Evolutionary conservation across 345 rosid species (phyloP).

Genomic region (Cardamine occulta): DNA sequence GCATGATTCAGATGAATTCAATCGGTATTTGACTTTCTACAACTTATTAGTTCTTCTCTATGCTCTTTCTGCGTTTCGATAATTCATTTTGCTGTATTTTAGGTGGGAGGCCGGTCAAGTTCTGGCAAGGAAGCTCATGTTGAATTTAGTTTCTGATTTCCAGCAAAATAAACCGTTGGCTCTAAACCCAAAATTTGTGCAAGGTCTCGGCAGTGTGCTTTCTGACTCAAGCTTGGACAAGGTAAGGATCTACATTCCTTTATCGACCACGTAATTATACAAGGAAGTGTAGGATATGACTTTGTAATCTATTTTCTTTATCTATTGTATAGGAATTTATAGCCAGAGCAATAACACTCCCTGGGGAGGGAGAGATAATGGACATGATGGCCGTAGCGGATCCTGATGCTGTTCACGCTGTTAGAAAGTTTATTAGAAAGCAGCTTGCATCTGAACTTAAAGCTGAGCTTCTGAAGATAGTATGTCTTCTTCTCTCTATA

Average conservation of each 20-base stretch:
- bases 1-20: constrained; percentile 91
- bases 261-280: not conserved
- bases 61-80: constrained; percentile 1
- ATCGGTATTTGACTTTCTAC: constrained; percentile 63
- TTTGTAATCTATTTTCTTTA: constrained; percentile 1
- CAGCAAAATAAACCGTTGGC: constrained; percentile 70
- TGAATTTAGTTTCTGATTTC: constrained; percentile 78
- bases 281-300: not conserved
- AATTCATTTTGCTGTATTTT: constrained; percentile 38
- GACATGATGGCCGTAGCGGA: constrained; percentile 98
- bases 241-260: constrained; percentile 46
- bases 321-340: constrained; percentile 73
- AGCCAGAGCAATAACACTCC: constrained; percentile 86
- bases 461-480: constrained; percentile 71
- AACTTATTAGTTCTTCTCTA: constrained; percentile 13
- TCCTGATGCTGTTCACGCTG: constrained; percentile 97
- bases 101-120: constrained; percentile 99
- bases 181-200: constrained; percentile 75
- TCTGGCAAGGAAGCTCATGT: constrained; percentile 90
- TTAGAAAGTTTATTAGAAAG: constrained; percentile 80
- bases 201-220: constrained; percentile 79
- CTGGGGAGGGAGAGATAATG: constrained; percentile 98
- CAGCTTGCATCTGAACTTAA: constrained; percentile 88
- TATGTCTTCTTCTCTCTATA: constrained; percentile 42
- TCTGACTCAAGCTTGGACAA: constrained; percentile 76